Percentiles rank a stretch among this genome's conserved stretches.
phyloP scores from a whole-genome alignment of 192 early-diverging fungal species.

The Backusella mclennaniae region DNA sequence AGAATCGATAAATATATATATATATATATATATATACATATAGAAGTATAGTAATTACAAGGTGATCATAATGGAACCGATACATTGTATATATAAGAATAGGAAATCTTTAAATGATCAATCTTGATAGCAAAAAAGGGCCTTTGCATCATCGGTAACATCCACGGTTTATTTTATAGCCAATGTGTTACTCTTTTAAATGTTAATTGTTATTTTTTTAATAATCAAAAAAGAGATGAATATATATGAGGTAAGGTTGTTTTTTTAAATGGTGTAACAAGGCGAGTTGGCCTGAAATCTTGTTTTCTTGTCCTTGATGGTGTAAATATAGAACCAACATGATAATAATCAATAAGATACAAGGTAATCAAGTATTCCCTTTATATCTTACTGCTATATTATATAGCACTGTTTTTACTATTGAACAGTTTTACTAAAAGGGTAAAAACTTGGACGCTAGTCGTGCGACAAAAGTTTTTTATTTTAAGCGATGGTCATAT shows the following conservation, averaged over 20 bases:
- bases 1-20: not conserved
- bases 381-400: not conserved
- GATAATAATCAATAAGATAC: not conserved
- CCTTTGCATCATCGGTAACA: not conserved
- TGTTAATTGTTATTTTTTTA: not conserved
- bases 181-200: not conserved
- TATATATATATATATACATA: not conserved
- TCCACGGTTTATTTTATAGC: not conserved
- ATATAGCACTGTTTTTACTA: not conserved
- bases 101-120: not conserved
- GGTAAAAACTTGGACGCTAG: not conserved
- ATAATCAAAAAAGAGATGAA: not conserved
- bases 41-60: not conserved
- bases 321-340: not conserved
- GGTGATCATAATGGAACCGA: not conserved
- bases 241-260: not conserved
- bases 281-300: not conserved
- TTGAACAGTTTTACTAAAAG: not conserved
- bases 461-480: not conserved
- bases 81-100: not conserved
- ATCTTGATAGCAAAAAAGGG: not conserved
- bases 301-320: not conserved
- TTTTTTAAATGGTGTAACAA: not conserved
- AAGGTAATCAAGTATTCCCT: not conserved
- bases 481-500: not conserved